phyloP scores from a whole-genome alignment of 2,329 filamentous ascomycete genomes.

The Colletotrichum spaethianum region DNA sequence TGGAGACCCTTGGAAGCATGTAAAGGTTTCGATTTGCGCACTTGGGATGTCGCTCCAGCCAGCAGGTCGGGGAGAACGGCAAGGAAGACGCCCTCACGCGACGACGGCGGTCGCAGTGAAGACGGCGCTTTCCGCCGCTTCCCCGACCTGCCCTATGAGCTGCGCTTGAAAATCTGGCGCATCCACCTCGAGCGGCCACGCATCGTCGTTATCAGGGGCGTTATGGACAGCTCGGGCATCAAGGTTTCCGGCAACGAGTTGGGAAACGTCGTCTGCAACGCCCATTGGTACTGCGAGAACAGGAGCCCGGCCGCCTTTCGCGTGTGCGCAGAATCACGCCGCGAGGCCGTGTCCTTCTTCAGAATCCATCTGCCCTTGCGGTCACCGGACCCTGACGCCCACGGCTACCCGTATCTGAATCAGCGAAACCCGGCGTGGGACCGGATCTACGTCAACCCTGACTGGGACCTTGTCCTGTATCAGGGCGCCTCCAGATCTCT shows the following conservation, averaged over 20 bases:
- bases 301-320: constrained; percentile 41
- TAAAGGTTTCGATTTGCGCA: constrained; percentile 36
- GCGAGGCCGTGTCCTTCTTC: constrained; percentile 41
- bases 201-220: constrained; percentile 39
- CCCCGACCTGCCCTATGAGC: constrained; percentile 39
- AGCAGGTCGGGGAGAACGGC: constrained; percentile 1
- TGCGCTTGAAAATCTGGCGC: constrained; percentile 42
- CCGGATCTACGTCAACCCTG: constrained; percentile 42
- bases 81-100: background rate
- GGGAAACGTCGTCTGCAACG: constrained; percentile 36
- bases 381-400: constrained; percentile 17
- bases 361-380: constrained; percentile 42
- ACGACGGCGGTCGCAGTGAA: too few relatives aligned
- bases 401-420: constrained; percentile 29
- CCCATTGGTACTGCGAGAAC: constrained; percentile 43
- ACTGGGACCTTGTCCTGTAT: constrained; percentile 44
- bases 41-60: constrained; percentile 29
- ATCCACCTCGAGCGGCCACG: constrained; percentile 40
- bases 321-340: constrained; percentile 41
- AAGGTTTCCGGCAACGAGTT: constrained; percentile 22
- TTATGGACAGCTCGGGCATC: constrained; percentile 25
- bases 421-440: constrained; percentile 41
- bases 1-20: constrained; percentile 26
- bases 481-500: constrained; percentile 24
- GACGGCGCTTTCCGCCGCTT: constrained; percentile 33